Percentiles rank a stretch among this genome's conserved stretches.
Evolutionary conservation across 2,329 filamentous ascomycete species (phyloP).

Genomic region (Ceratocystis huliohia): DNA sequence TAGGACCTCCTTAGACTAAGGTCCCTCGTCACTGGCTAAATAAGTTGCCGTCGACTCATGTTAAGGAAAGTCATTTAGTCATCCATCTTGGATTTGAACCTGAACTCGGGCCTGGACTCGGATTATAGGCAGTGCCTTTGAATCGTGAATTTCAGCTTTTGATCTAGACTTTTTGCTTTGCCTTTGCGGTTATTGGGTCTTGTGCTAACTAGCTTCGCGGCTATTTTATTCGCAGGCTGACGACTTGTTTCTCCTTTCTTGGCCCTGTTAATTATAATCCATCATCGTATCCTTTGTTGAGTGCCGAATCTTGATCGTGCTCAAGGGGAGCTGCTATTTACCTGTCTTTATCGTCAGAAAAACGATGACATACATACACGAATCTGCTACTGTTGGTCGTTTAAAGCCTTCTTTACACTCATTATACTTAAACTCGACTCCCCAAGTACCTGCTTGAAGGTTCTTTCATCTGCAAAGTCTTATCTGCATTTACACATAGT

Average conservation of each 20-base stretch:
- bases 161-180: not conserved
- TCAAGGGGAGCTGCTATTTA: constrained; percentile 1
- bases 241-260: not conserved
- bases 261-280: not conserved
- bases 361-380: constrained; percentile 19
- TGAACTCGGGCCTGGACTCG: not conserved
- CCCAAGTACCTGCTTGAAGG: not conserved
- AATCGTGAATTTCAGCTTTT: not conserved
- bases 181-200: not conserved
- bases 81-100: not conserved
- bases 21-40: not conserved
- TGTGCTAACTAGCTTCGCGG: not conserved
- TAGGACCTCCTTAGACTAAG: constrained; percentile 6
- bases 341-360: constrained; percentile 11
- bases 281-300: not conserved
- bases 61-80: not conserved
- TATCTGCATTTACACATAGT: not conserved
- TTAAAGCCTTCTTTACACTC: constrained; percentile 1
- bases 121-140: not conserved
- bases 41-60: not conserved
- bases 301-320: not conserved
- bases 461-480: not conserved
- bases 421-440: not conserved
- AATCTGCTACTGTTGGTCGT: not conserved
- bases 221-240: not conserved